Evolutionary conservation across 2,329 filamentous ascomycete genomes (phyloP).

Genomic region (Phyllosticta paracitricarpa): DNA sequence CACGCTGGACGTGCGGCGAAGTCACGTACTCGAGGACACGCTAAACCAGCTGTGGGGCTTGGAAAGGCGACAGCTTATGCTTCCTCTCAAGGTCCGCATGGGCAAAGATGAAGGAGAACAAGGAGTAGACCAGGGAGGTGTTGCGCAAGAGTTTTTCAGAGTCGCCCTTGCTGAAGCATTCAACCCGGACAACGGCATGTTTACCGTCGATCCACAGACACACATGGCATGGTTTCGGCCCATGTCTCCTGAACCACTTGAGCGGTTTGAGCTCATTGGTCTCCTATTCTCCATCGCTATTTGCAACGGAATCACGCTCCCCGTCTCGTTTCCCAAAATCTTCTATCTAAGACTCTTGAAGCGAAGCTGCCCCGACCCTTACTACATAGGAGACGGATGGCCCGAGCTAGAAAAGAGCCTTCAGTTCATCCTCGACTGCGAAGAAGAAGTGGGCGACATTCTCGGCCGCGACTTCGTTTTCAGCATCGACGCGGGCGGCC

Average conservation of each 20-base stretch:
- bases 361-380: slow-evolving; percentile 49
- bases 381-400: slow-evolving; percentile 85
- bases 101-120: slow-evolving; percentile 73
- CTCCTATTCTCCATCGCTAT: slow-evolving; percentile 80
- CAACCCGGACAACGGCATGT: slow-evolving; percentile 64
- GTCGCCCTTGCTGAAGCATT: slow-evolving; percentile 72
- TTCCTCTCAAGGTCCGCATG: slow-evolving; percentile 80
- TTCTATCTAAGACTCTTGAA: slow-evolving; percentile 69
- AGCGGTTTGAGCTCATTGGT: slow-evolving; percentile 86
- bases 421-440: slow-evolving; percentile 65
- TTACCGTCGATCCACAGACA: slow-evolving; percentile 66
- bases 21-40: slow-evolving; percentile 31
- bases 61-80: slow-evolving; percentile 68
- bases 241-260: slow-evolving; percentile 67
- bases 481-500: slow-evolving; percentile 52
- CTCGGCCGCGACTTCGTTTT: slow-evolving; percentile 84
- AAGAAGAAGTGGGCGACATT: slow-evolving; percentile 70
- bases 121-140: slow-evolving; percentile 85
- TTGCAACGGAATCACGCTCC: slow-evolving; percentile 87
- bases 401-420: slow-evolving; percentile 69
- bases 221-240: slow-evolving; percentile 84
- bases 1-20: slow-evolving; percentile 34
- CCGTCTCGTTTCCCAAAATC: slow-evolving; percentile 75
- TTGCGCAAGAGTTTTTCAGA: slow-evolving; percentile 94
- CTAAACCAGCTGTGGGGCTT: slow-evolving; percentile 86